Evolutionary conservation across 2,329 filamentous ascomycete species (phyloP).

Genomic region (Colletotrichum noveboracense): DNA sequence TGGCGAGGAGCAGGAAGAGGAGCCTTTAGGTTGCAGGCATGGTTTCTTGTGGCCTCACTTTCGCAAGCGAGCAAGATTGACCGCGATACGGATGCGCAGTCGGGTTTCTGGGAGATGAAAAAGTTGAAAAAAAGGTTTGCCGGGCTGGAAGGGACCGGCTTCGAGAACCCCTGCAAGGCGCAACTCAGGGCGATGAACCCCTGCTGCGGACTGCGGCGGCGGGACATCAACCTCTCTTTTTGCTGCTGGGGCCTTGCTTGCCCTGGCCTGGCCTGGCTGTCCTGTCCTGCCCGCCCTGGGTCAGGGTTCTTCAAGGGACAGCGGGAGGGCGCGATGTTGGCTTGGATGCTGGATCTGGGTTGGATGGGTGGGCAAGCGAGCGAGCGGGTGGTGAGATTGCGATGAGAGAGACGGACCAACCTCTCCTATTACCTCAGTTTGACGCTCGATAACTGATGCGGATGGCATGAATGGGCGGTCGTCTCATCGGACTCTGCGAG

Average conservation of each 20-base stretch:
- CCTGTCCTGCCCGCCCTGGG: background rate
- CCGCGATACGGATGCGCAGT: background rate
- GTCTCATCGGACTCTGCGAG: background rate
- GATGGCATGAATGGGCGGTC: background rate
- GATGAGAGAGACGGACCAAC: background rate
- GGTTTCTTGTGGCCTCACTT: background rate
- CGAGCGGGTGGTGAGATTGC: background rate
- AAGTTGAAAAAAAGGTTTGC: background rate
- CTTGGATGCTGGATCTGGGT: background rate
- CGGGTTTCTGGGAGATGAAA: background rate
- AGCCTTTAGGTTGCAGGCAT: background rate
- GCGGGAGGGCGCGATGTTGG: background rate
- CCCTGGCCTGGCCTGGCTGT: background rate
- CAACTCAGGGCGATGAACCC: background rate
- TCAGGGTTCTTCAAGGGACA: background rate
- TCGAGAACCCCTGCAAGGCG: background rate
- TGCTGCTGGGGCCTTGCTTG: background rate
- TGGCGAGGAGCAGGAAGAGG: background rate
- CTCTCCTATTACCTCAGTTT: background rate
- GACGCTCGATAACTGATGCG: background rate
- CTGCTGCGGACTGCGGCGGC: background rate
- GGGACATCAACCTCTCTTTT: background rate
- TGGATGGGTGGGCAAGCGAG: background rate
- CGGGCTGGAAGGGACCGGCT: background rate
- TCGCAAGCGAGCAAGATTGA: slow-evolving; percentile 4